Evolutionary conservation across 768 basidiomycete species (phyloP), one percentile per base, ranked within the genome.

Genomic region (Fomitopsis serialis): DNA sequence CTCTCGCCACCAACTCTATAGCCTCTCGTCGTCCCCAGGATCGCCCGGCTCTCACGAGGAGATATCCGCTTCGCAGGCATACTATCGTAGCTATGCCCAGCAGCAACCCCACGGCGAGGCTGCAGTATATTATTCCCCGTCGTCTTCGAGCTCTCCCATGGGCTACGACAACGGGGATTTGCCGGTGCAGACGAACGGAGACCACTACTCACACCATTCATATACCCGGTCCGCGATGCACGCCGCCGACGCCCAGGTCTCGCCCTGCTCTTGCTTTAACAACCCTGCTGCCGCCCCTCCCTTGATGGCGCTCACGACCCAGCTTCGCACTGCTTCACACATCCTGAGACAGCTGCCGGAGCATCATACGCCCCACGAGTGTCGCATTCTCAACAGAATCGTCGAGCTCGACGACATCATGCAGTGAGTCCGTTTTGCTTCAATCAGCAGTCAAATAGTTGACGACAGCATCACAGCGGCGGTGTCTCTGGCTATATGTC

Each of bases 271-370:
- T 21, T 89, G 86, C 68, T 79, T 85, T 25, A 79, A 77, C 47
- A 82, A 74, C 62, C 81, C 86, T 42, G 80, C 75, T 0, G 75
- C 78, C 17, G 79, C 72, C 40, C 74, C 85, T 52, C 74, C 81
- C 10, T 78, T 85, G 58, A 77, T 86, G 49, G 70, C 77, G 19
- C 76, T 89, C 23, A 77, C 78, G 10, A 84, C 85, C 53, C 81
- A 86, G 58, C 75, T 89, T 13, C 80, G 84, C 61, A 76, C 62
- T 49, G 79, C 85, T 0, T 61, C 84, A 10, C 72, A 66, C 37
- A 72, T 83, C 10, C 70, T 87, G 36, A 75, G 85, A 49, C 83
- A 85, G 62, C 85, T 80, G 59, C 74, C 75, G 32, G 78, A 81
- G 53, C 60, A 77, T 21, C 75, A 78, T 48, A 67, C 81, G 4